Evolutionary conservation across 768 basidiomycete genomes (phyloP), one percentile per base, ranked within the genome.

Genomic region (Boletus vermiculosoides): DNA sequence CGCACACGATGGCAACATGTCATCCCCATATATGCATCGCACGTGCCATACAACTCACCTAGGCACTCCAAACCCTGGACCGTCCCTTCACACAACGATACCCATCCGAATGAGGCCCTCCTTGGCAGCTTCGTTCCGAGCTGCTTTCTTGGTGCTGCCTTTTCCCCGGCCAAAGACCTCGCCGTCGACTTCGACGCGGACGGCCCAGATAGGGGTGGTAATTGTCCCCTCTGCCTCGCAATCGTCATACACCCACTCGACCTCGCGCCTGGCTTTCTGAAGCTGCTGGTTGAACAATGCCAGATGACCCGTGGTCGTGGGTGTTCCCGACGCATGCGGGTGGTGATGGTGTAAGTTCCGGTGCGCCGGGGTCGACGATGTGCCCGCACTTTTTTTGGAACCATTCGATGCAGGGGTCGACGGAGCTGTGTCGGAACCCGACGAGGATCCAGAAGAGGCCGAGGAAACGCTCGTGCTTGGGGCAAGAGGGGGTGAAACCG

Each of bases 81-180:
- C 34, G 8, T 13, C 1, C 20, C 2, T 39, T 65, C 41, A 81
- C 47, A 83, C 82, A 41, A 74, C 58, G 46, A 88, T 77, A 2
- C 83, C 86, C 69, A 92, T 61, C 55, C 73, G 79, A 65, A 75
- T 69, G 59, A 92, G 76, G 3, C 88, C 90, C 61, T 83, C 76
- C 70, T 89, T 91, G 31, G 90, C 90, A 5, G 90, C 90, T 66
- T 90, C 90, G 65, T 91, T 90, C 66, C 86, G 79, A 1, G 90
- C 90, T 1, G 82, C 80, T 69, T 86, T 89, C 80, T 92, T 93
- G 41, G 88, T 91, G 60, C 80, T 82, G 11, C 88, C 90, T 53
- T 74, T 78, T 1, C 90, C 90, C 13, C 67, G 67, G 5, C 88
- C 90, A 72, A 79, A 78, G 46, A 78, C 73, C 52, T 81, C 75